Evolutionary conservation across 2,329 filamentous ascomycete species (phyloP).

Genomic region (Pseudocercospora ulei): DNA sequence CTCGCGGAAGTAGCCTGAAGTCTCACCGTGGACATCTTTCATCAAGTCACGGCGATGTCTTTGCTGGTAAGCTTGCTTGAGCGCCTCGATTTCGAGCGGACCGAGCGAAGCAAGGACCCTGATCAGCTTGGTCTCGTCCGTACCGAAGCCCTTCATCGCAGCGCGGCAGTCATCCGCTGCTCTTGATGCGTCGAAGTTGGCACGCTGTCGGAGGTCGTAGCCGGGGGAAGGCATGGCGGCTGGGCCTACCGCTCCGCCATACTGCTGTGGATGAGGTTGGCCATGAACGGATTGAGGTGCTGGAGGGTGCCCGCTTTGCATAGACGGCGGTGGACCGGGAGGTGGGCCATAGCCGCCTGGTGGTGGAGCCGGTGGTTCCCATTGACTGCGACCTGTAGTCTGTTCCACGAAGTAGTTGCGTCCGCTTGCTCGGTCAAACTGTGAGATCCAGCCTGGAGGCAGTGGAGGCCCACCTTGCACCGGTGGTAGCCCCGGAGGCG

Average conservation of each 20-base stretch:
- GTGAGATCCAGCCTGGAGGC: slow-evolving; percentile 17
- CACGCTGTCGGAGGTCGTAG: slow-evolving; percentile 62
- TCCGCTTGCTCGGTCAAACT: slow-evolving; percentile 14
- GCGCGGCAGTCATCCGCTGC: slow-evolving; percentile 63
- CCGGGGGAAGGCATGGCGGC: slow-evolving; percentile 61
- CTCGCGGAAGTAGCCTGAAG: slow-evolving; percentile 60
- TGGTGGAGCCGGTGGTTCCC: slow-evolving; percentile 18
- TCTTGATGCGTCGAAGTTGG: slow-evolving; percentile 54
- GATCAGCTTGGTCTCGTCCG: slow-evolving; percentile 71
- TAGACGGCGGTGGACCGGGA: slow-evolving; percentile 22
- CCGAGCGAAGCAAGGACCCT: slow-evolving; percentile 60
- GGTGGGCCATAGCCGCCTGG: slow-evolving; percentile 20
- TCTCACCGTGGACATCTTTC: slow-evolving; percentile 68
- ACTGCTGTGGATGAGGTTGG: slow-evolving; percentile 17
- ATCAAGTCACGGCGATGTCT: slow-evolving; percentile 59
- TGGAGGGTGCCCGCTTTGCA: slow-evolving; percentile 19
- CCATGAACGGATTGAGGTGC: slow-evolving; percentile 12
- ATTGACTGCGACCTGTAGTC: slow-evolving; percentile 14
- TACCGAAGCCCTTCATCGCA: slow-evolving; percentile 91
- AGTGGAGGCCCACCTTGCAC: slow-evolving; percentile 12
- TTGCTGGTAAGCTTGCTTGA: slow-evolving; percentile 58
- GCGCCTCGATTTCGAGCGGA: slow-evolving; percentile 61
- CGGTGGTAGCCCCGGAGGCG: slow-evolving; percentile 19
- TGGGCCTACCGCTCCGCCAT: slow-evolving; percentile 31
- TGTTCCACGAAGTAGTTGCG: slow-evolving; percentile 16